phyloP scores from a whole-genome alignment of 169 alveolate genomes.

The Plasmodium knowlesi region DNA sequence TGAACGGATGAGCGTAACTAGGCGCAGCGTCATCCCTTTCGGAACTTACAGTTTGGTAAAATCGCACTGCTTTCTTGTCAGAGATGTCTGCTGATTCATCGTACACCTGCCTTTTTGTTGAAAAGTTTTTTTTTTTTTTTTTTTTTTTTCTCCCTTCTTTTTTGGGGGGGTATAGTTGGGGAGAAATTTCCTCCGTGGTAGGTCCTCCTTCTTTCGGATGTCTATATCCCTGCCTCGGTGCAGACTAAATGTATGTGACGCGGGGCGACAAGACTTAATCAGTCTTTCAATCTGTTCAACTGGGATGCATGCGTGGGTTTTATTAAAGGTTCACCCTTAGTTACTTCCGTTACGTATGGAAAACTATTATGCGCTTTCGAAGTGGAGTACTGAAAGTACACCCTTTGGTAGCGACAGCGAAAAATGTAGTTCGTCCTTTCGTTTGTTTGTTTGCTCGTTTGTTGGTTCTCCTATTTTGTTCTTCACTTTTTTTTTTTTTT shows the following conservation, averaged over 20 bases:
- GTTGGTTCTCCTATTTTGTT: not conserved
- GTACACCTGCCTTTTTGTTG: not conserved
- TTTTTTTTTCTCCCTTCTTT: not conserved
- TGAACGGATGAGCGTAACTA: not conserved
- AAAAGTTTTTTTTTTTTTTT: not conserved
- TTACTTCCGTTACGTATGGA: not conserved
- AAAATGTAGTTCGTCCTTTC: not conserved
- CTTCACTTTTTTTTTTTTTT: not conserved
- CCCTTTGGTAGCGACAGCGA: not conserved
- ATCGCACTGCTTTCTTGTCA: constrained; percentile 83
- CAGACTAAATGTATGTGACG: not conserved
- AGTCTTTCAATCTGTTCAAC: not conserved
- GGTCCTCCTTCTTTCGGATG: constrained; percentile 8
- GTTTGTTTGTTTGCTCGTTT: not conserved
- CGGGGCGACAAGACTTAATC: not conserved
- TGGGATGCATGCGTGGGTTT: not conserved
- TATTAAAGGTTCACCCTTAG: not conserved
- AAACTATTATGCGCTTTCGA: not conserved
- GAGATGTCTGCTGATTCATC: constrained; percentile 70
- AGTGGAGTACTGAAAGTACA: not conserved
- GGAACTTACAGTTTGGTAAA: constrained; percentile 86
- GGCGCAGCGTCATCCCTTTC: not conserved
- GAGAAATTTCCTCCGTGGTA: not conserved
- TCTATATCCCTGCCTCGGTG: not conserved
- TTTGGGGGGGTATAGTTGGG: not conserved